A percentile compares a stretch with the other conserved stretches of the same genome.
Conservation (phyloP, 768 basidiomycete species). For the Hypholoma fasciculare region DNA sequence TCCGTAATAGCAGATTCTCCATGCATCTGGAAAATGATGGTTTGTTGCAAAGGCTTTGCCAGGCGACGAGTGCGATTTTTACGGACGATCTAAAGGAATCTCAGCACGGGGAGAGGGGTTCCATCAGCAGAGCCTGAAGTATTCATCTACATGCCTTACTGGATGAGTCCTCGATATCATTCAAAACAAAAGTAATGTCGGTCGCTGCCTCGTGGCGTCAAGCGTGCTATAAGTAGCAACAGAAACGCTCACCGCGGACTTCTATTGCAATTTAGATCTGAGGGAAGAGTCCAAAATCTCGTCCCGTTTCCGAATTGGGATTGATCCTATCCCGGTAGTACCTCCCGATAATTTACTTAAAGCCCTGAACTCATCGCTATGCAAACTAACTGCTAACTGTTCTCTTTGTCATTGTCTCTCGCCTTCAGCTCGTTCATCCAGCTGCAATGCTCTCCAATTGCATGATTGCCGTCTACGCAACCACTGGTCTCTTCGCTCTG, state of each 20-base stretch:
- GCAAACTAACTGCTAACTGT: constrained; percentile 16
- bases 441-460: constrained; percentile 22
- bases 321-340: constrained; percentile 32
- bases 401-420: constrained; percentile 24
- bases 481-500: constrained; percentile 35
- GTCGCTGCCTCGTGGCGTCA: constrained; percentile 38
- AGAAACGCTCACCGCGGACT: constrained; percentile 38
- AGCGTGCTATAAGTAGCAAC: constrained; percentile 24
- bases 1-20: constrained; percentile 25
- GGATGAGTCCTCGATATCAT: constrained; percentile 14
- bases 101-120: constrained; percentile 13
- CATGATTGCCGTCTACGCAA: constrained; percentile 14
- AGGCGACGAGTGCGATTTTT: constrained; percentile 20
- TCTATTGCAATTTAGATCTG: constrained; percentile 34
- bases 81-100: constrained; percentile 23
- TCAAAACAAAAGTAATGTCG: constrained; percentile 32
- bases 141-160: constrained; percentile 18
- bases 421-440: constrained; percentile 10
- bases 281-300: constrained; percentile 31
- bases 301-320: constrained; percentile 34
- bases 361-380: constrained; percentile 26
- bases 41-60: constrained; percentile 6
- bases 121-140: constrained; percentile 9
- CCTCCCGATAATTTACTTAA: constrained; percentile 37
- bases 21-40: constrained; percentile 16